These are phyloP conservation scores for Suhomyces faveliae DNA, from an alignment of 805 yeast species.

Conservation along the genomic window DNA sequence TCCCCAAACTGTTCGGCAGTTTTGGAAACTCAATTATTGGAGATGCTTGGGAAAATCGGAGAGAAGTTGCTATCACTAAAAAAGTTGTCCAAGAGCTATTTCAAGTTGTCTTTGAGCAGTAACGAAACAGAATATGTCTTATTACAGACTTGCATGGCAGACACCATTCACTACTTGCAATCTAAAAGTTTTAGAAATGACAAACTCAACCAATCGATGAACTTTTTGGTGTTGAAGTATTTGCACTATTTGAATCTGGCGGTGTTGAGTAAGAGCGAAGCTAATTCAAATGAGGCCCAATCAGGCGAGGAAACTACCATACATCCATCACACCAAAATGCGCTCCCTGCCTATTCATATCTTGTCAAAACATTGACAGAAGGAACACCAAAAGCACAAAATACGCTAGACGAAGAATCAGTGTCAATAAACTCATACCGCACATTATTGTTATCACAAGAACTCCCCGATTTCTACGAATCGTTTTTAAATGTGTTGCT, in stretches of 20 bases:
- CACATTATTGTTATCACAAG: constrained; percentile 25
- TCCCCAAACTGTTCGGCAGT: constrained; percentile 37
- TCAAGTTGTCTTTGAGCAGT: constrained; percentile 8
- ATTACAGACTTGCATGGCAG: constrained; percentile 7
- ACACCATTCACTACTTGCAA: constrained; percentile 16
- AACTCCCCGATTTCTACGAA: constrained; percentile 45
- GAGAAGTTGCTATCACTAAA: constrained; percentile 43
- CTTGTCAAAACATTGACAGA: background rate
- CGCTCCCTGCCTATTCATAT: background rate
- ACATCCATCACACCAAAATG: background rate
- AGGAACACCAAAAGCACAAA: background rate
- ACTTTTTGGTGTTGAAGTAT: constrained; percentile 16
- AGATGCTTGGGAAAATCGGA: constrained; percentile 62
- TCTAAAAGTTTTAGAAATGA: constrained; percentile 11
- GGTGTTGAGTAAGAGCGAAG: background rate
- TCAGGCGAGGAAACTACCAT: background rate
- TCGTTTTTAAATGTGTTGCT: constrained; percentile 51
- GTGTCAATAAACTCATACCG: constrained; percentile 18
- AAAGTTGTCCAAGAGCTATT: constrained; percentile 10
- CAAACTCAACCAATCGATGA: constrained; percentile 9
- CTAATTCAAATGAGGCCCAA: background rate
- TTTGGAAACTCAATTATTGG: constrained; percentile 54
- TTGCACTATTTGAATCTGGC: constrained; percentile 5
- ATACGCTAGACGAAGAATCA: constrained; percentile 6
- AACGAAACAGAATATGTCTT: constrained; percentile 6